These are phyloP conservation scores for Venturia oleaginea DNA, from an alignment of 2,329 filamentous ascomycete genomes.

Conservation along the genomic window DNA sequence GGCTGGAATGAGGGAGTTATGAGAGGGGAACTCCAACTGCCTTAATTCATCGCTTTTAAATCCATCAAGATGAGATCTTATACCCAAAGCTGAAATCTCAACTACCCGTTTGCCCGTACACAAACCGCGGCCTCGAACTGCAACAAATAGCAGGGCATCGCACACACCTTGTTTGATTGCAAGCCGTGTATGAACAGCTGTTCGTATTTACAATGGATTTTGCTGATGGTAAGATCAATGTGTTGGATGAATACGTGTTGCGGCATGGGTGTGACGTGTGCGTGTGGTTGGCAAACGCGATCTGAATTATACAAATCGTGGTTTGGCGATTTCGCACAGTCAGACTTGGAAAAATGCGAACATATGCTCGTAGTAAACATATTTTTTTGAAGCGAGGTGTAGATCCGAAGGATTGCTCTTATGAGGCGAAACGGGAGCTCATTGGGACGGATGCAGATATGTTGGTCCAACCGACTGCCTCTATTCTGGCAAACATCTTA, in stretches of 20 bases:
- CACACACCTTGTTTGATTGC: slow-evolving; percentile 1
- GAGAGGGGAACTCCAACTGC: neutral
- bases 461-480: neutral
- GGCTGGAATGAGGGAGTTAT: neutral
- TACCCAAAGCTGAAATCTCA: neutral
- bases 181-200: neutral
- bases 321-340: neutral
- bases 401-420: neutral
- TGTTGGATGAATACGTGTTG: slow-evolving; percentile 2
- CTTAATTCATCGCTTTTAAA: neutral
- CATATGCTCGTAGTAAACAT: neutral
- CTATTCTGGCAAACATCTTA: neutral
- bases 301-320: neutral
- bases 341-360: neutral
- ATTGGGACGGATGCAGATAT: neutral
- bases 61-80: neutral
- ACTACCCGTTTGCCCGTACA: neutral
- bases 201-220: neutral
- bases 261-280: neutral
- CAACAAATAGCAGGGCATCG: neutral
- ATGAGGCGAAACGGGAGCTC: neutral
- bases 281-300: neutral
- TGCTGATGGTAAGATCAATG: neutral
- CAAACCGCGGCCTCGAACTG: neutral
- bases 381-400: neutral